Percentiles rank a stretch among this genome's conserved stretches.
Evolutionary conservation across 1,284 basidiomycete genomes (phyloP).

Genomic region (Apiotrichum montevideense): DNA sequence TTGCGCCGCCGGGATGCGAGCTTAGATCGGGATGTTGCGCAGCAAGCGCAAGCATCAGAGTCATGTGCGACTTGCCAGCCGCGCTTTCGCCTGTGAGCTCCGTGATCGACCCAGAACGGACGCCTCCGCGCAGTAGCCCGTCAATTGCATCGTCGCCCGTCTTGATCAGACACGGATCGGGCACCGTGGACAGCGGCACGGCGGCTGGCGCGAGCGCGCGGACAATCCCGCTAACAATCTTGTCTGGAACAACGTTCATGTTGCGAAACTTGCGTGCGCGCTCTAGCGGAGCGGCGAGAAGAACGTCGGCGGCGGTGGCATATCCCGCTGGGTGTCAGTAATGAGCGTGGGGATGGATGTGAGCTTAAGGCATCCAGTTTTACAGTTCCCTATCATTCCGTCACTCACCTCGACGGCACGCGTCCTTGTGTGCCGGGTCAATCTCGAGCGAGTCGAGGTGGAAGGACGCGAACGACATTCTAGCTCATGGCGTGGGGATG

Average conservation of each 20-base stretch:
- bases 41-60: slow-evolving; percentile 66
- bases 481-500: no score
- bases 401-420: slow-evolving; percentile 30
- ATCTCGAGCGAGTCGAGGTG: slow-evolving; percentile 31
- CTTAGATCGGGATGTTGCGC: slow-evolving; percentile 59
- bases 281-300: slow-evolving; percentile 33
- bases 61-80: slow-evolving; percentile 80
- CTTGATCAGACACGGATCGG: background rate
- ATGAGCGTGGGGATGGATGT: background rate
- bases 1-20: slow-evolving; percentile 56
- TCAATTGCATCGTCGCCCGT: slow-evolving; percentile 68
- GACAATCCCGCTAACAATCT: slow-evolving; percentile 21
- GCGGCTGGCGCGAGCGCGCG: slow-evolving; percentile 23
- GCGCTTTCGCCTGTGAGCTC: slow-evolving; percentile 84
- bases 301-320: slow-evolving; percentile 36
- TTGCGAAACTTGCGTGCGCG: slow-evolving; percentile 32
- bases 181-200: background rate
- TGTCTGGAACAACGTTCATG: slow-evolving; percentile 12
- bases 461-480: slow-evolving; percentile 36
- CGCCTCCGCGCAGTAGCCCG: slow-evolving; percentile 62
- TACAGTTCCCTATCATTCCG: no score
- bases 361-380: no score
- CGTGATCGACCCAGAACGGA: slow-evolving; percentile 69
- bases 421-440: slow-evolving; percentile 19
- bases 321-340: slow-evolving; percentile 26